Evolutionary conservation across 768 basidiomycete species (phyloP), one percentile per base, ranked within the genome.

Genomic region (Cantharellus anzutake): DNA sequence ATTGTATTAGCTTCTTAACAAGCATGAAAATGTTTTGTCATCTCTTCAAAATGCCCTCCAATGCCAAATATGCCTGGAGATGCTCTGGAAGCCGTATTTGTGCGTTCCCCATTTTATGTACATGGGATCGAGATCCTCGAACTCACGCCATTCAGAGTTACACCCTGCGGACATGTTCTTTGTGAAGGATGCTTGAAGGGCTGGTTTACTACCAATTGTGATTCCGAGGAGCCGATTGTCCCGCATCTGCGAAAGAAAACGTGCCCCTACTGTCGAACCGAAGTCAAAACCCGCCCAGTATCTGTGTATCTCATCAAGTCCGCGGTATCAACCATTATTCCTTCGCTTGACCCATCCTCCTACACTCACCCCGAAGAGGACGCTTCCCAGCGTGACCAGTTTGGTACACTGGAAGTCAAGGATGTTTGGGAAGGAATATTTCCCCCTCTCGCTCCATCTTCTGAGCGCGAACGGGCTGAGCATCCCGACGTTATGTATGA

Each of bases 21-120:
- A 73, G 62, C 80, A 86, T 63, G 74, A 81, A 70, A 64, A 71
- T 4, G 70, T 80, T 34, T 64, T 84, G n/a, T 67, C 68, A 2
- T 73, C 79, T 60, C 64, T 85, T 50, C 78, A 80, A 4, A 80
- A 83, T 62, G 75, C 81, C 0, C 68, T 86, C 35, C 83, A 79
- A 7, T 89, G 86, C 62, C 83, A 87, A 68, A 82, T 89, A 62
- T 89, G 86, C 66, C 73, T 87, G 37, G 84, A 86, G 64, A 71
- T 84, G 34, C 73, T 89, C 68, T 74, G 83, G 67, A 79, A 77
- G 63, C 85, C 86, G 0, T 88, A 79, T 63, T 80, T 84, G 0
- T 78, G 86, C 20, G 75, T 82, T 29, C 20, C 20, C 20, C 20
- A 29, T 29, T 29, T 29, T 29, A 29, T 29, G 20, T 29, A 29